Evolutionary conservation across 2,329 filamentous ascomycete genomes (phyloP).

Genomic region (Calonectria ilicicola): DNA sequence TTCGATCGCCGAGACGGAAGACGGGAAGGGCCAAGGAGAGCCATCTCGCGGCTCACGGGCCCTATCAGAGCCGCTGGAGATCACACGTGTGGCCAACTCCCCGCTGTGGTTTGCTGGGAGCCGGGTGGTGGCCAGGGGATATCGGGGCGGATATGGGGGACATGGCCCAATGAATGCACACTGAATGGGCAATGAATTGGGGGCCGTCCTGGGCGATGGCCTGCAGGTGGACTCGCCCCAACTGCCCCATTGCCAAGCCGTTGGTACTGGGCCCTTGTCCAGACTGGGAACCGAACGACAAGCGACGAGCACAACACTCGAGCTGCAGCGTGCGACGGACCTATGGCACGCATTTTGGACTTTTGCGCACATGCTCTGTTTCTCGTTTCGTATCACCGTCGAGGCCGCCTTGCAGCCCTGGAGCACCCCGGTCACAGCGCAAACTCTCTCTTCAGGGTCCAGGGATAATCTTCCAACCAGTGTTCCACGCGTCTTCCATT

Average conservation of each 20-base stretch:
- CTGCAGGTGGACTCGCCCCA: not conserved
- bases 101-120: conserved; percentile 12
- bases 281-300: conserved; percentile 8
- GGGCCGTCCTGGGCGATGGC: not conserved
- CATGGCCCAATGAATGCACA: too few relatives aligned
- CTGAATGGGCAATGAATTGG: too few relatives aligned
- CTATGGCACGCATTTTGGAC: too few relatives aligned
- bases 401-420: not conserved
- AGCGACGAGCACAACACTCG: not conserved
- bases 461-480: not conserved
- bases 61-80: not conserved
- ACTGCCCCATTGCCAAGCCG: not conserved
- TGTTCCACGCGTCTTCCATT: conserved; percentile 1
- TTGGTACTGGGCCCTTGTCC: not conserved
- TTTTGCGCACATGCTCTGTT: not conserved
- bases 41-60: not conserved
- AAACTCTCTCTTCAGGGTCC: not conserved
- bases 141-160: not conserved
- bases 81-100: conserved; percentile 2
- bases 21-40: conserved; percentile 3
- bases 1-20: conserved; percentile 16
- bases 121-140: too few relatives aligned
- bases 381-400: not conserved
- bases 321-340: not conserved
- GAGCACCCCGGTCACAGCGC: not conserved